Evolutionary conservation across 179 eudicot species (phyloP).

Genomic region (Heliamphora pulchella): DNA sequence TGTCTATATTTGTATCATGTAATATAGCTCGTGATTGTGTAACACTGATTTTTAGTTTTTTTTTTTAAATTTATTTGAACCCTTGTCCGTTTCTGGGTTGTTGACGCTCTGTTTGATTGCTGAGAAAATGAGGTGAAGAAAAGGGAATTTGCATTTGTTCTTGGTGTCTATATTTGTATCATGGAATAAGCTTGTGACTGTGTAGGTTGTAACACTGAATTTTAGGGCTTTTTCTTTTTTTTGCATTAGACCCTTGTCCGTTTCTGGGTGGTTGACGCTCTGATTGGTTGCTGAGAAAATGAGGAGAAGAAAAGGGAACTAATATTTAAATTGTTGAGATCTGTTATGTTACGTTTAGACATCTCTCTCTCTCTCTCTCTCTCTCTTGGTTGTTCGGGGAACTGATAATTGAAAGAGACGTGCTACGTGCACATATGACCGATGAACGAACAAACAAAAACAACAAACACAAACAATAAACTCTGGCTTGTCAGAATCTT

Average conservation of each 20-base stretch:
- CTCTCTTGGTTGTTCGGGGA: too few relatives aligned
- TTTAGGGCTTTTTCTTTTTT: neutral
- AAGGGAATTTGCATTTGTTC: conserved; percentile 20
- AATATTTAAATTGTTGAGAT: neutral
- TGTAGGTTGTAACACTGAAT: neutral
- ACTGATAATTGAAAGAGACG: too few relatives aligned
- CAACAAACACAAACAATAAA: too few relatives aligned
- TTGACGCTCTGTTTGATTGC: neutral
- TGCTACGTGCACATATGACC: too few relatives aligned
- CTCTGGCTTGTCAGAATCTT: too few relatives aligned
- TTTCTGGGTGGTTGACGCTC: neutral
- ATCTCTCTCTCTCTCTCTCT: too few relatives aligned
- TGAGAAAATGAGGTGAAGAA: neutral
- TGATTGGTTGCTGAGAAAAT: conserved; percentile 4
- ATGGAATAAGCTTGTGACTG: conserved; percentile 9
- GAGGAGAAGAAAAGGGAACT: neutral
- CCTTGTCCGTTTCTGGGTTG: neutral
- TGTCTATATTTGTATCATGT: conserved; percentile 26
- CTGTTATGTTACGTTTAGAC: too few relatives aligned
- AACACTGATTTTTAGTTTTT: neutral
- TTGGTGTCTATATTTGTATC: conserved; percentile 28
- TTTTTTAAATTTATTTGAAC: neutral
- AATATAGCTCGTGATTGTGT: conserved; percentile 8
- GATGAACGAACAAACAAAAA: too few relatives aligned
- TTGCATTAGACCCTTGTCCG: neutral